A percentile compares a stretch with the other conserved stretches of the same genome.
Conservation (phyloP, 2,329 filamentous ascomycete genomes). For the Paraphaeosphaeria minitans region DNA sequence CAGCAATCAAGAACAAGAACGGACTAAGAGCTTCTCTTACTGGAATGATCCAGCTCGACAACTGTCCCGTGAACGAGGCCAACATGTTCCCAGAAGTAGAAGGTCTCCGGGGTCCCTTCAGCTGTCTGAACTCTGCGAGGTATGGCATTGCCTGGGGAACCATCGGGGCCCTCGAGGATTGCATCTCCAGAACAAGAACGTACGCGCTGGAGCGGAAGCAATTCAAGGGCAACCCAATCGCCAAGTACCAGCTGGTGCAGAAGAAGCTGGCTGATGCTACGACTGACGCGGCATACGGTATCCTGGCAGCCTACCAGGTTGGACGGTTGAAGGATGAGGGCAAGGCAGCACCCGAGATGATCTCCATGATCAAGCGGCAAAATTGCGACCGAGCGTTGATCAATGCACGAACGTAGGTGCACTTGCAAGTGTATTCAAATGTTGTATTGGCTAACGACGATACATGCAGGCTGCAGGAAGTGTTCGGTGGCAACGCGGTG, state of each 20-base stretch:
- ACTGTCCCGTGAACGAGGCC: slow-evolving; percentile 81
- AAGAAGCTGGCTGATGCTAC: slow-evolving; percentile 95
- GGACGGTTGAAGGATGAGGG: slow-evolving; percentile 91
- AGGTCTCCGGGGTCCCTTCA: slow-evolving; percentile 86
- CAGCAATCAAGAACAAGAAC: slow-evolving; percentile 92
- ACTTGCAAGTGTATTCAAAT: neutral
- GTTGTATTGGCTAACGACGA: neutral
- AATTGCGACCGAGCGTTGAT: slow-evolving; percentile 90
- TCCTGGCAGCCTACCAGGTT: slow-evolving; percentile 88
- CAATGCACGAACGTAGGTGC: slow-evolving; percentile 69
- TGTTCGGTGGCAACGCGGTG: slow-evolving; percentile 97
- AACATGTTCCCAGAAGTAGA: slow-evolving; percentile 95
- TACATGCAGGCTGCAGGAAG: slow-evolving; percentile 73
- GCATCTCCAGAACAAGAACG: slow-evolving; percentile 75
- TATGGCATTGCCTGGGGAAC: slow-evolving; percentile 94
- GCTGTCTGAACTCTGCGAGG: slow-evolving; percentile 90
- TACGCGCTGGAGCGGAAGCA: slow-evolving; percentile 95
- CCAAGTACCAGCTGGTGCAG: slow-evolving; percentile 95
- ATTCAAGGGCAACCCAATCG: slow-evolving; percentile 93
- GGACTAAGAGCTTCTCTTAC: slow-evolving; percentile 92
- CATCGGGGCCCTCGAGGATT: slow-evolving; percentile 93
- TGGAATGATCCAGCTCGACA: slow-evolving; percentile 96
- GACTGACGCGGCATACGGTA: slow-evolving; percentile 89
- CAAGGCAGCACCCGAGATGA: slow-evolving; percentile 91
- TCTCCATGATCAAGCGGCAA: slow-evolving; percentile 93